Base-by-base conservation (phyloP, 2,329 filamentous ascomycete genomes). In the Ascochyta rabiei region DNA sequence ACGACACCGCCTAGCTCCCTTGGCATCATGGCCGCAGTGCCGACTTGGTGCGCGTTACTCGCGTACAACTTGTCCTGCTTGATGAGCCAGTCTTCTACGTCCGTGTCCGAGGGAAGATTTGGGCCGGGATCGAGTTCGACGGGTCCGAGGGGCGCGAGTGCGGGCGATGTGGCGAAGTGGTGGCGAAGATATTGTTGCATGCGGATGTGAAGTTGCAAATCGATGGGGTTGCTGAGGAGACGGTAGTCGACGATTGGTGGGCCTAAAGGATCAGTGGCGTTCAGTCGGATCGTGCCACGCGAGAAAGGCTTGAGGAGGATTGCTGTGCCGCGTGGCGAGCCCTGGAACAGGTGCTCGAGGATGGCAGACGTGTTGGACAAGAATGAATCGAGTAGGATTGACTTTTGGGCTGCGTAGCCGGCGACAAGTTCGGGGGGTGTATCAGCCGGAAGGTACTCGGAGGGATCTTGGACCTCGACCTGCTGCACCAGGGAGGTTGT, bases 271-370 rank as follows among this genome's bases (percentile, higher is more conserved):
- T 73, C 60, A n/a, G 65, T 60, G 7, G 66, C 61, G 51, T 71
- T 68, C 8, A 74, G 63, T 12, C 59, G 60, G 33, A 75, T 66
- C 19, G 66, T 66, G 18, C 73, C 73, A 40, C 73, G 67, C 9
- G 56, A 63, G 37, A 75, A 60, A 2, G 74, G 64, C 31, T 67
- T 41, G 42, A 60, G 34, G 1, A 51, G 40, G 24, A 51, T 51
- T 10, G 48, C 34, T 5, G 48, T 51, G 24, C 48, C 48, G 8
- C 48, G 40, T 0, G 48, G 48, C 0, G 34, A 33, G 40, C 48
- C 48, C 24, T 51, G 48, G 40, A 51, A 44, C 15, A 44, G 40
- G 16, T 56, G 45, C 15, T 46, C 43, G 1, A 53, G 42, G n/a
- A 47, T 23, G 4, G 44, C 50, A 8, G 50, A 53, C 0, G 43